Base-by-base conservation (phyloP, 306 rosid genomes). In the Myrica gale region DNA sequence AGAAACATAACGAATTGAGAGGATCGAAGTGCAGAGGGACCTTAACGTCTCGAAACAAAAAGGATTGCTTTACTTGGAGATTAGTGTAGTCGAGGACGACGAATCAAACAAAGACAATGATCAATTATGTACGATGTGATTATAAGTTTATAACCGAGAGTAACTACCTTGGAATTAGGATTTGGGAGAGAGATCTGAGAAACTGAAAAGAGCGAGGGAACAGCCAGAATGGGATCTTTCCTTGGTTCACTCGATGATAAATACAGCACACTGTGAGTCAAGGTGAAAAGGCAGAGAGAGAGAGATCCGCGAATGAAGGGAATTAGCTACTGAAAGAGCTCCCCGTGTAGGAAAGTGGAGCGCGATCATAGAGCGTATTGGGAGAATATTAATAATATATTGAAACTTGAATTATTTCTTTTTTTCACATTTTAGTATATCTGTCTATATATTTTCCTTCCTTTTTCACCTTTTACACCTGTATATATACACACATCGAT, bases 1-100 rank as follows among this genome's bases (percentile, higher is more conserved):
- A 45, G 54, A 50, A 45, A 77, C 44, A 77, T 69, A 74, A 77
- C 10, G 80, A 79, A 42, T 68, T 77, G 81, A 82, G 77, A 66
- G 56, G 81, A 84, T 84, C 66, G 60, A 16, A 37, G 70, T n/a
- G 5, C 7, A 55, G 50, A 39, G 52, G 56, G 5, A 20, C 57
- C 16, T n/a, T 13, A 76, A 42, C 4, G 80, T 17, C 47, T 51
- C 7, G 5, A 26, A 10, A 6, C 57, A 9, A 20, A 9, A 16
- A 43, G 43, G 62, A 2, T 48, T 21, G 1, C 10, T 21, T 3
- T 9, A 57, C 9, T 57, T 21, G 39, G 15, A 19, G 61, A 55
- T 55, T 2, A 55, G 23, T 6, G 9, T 6, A 7, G 8, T 55
- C 61, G 32, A 13, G 13, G 52, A 48, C 52, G 52, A 13, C 7